These are phyloP conservation scores for Pseudogymnoascus sp. DNA, from an alignment of 2,329 filamentous ascomycete species.

Conservation along the genomic window DNA sequence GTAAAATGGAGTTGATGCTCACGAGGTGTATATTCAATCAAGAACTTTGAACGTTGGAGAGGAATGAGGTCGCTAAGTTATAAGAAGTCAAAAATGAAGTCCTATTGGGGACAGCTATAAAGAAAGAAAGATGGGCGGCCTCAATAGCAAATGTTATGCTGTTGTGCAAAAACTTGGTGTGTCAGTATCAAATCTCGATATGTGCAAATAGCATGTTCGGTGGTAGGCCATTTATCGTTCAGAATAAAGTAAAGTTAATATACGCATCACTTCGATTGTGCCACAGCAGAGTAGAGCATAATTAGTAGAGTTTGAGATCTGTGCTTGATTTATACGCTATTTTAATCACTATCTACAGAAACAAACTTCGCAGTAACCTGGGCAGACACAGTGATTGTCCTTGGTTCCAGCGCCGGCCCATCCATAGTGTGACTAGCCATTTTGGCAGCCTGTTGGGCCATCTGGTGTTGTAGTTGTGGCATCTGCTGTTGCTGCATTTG, in stretches of 20 bases:
- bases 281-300: too few species aligned
- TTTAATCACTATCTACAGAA: background rate
- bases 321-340: background rate
- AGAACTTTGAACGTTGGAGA: background rate
- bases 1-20: background rate
- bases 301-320: background rate
- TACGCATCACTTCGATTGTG: background rate
- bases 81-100: background rate
- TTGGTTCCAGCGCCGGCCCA: conserved; percentile 19
- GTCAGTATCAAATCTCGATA: too few species aligned
- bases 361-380: conserved; percentile 20
- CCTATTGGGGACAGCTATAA: too few species aligned
- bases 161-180: too few species aligned
- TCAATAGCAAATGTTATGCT: too few species aligned
- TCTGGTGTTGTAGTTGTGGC: background rate
- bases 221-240: background rate
- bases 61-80: background rate
- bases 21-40: background rate
- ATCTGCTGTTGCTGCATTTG: background rate
- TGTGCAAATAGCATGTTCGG: background rate
- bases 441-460: background rate
- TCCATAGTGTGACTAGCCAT: background rate
- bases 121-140: too few species aligned
- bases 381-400: conserved; percentile 19
- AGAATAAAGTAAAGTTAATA: background rate